Base-by-base conservation (phyloP, 192 early-diverging fungal genomes). In the Entomortierella chlamydospora region DNA sequence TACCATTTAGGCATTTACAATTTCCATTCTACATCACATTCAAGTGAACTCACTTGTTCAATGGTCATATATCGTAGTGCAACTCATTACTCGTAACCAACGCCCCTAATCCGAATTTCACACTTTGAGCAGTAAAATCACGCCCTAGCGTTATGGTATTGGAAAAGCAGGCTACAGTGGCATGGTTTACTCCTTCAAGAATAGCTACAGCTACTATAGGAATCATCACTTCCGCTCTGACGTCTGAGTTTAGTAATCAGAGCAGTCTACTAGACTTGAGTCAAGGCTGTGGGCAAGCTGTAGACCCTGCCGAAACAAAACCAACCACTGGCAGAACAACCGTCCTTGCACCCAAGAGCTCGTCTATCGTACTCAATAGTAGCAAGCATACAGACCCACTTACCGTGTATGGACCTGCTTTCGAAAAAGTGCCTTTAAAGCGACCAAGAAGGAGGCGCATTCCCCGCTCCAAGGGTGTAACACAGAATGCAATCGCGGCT, bases 101-200 rank as follows among this genome's bases (percentile, higher is more conserved):
- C 34, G 34, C 10, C 34, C 10, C 10, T 37, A 37, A 37, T n/a
- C 34, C 34, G 34, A 37, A 37, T 47, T 41, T 20, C 7, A 51
- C 23, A 22, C 43, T 63, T 18, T 33, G 15, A 10, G 20, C 10
- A 4, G 6, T 17, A 39, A n/a, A 58, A 39, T 15, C 2, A 39
- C 10, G 10, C 30, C 33, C 9, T 31, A 20, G 31, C 4, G 8
- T 4, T 4, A 70, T 70, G 68, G 60, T 71, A 17, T 28, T 71
- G 4, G 60, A 61, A 39, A n/a, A 59, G 13, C 20, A 62, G 22
- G 15, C 49, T 1, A 22, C 42, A 1, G 69, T 71, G 28, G 42
- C 26, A 15, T 71, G 69, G 69, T 71, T 62, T 28, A 47, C 69
- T 5, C 69, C 69, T 17, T 37, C 50, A n/a, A 60, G 6, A n/a